Evolutionary conservation across 805 yeast genomes (phyloP).

Genomic region (Candida pseudoglaebosa): DNA sequence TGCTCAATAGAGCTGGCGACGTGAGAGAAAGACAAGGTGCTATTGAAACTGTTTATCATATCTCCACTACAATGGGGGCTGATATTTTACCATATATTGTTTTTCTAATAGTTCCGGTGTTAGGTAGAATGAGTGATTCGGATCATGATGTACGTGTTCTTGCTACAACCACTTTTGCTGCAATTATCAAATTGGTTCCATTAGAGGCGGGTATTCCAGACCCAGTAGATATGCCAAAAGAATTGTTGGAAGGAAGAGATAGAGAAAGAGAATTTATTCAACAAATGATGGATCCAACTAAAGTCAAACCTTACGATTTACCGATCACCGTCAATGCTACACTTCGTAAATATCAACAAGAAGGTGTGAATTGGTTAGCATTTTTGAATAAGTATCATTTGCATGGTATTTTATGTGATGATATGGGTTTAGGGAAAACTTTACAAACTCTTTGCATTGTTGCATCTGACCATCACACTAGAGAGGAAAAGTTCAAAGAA

Average conservation of each 20-base stretch:
- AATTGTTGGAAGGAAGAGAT: slow-evolving; percentile 82
- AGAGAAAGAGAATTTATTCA: slow-evolving; percentile 90
- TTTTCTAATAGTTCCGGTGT: slow-evolving; percentile 89
- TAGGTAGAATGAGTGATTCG: slow-evolving; percentile 97
- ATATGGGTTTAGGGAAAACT: slow-evolving; percentile 98
- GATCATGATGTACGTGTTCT: slow-evolving; percentile 82
- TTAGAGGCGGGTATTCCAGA: slow-evolving; percentile 96
- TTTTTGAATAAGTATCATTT: slow-evolving; percentile 90
- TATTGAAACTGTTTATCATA: slow-evolving; percentile 83
- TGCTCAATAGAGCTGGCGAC: slow-evolving; percentile 71
- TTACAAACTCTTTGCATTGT: slow-evolving; percentile 95
- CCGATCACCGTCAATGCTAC: slow-evolving; percentile 94
- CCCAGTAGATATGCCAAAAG: slow-evolving; percentile 85
- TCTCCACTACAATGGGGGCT: slow-evolving; percentile 80
- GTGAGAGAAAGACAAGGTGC: slow-evolving; percentile 85
- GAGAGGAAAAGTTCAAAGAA: slow-evolving; percentile 63
- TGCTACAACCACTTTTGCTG: slow-evolving; percentile 95
- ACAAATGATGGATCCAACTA: slow-evolving; percentile 97
- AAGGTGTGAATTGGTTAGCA: slow-evolving; percentile 97
- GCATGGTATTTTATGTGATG: slow-evolving; percentile 97
- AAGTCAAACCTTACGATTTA: slow-evolving; percentile 78
- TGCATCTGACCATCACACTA: slow-evolving; percentile 88
- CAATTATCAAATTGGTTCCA: slow-evolving; percentile 92
- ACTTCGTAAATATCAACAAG: slow-evolving; percentile 92
- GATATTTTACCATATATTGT: slow-evolving; percentile 91